Conservation (phyloP, 2,329 filamentous ascomycete species). For the Penicillium griseofulvum region DNA sequence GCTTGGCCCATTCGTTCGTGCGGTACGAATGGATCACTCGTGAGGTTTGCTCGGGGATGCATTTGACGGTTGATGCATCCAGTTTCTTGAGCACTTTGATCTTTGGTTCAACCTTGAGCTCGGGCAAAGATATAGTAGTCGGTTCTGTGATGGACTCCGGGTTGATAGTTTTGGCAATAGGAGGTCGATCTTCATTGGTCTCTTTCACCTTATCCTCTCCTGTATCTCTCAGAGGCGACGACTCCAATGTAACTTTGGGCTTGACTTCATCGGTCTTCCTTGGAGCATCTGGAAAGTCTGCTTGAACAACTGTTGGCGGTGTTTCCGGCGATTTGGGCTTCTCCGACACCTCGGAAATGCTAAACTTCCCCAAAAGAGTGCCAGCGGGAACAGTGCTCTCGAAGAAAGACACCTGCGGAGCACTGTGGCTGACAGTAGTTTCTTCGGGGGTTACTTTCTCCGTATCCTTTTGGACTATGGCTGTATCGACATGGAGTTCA, state of each 20-base stretch:
- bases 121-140: neutral
- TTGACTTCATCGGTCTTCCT: neutral
- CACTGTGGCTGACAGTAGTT: neutral
- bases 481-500: neutral
- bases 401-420: neutral
- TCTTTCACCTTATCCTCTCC: neutral
- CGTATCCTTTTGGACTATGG: neutral
- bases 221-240: neutral
- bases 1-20: conserved; percentile 96
- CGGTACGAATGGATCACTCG: conserved; percentile 77
- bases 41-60: conserved; percentile 69
- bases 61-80: conserved; percentile 46
- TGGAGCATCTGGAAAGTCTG: neutral
- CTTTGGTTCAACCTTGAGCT: neutral
- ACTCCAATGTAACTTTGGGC: neutral
- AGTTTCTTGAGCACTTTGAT: conserved; percentile 17
- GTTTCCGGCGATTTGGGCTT: neutral
- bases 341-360: neutral
- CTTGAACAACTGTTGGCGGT: neutral
- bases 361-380: neutral
- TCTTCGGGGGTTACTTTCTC: neutral
- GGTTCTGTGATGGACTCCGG: neutral
- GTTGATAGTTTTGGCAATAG: neutral
- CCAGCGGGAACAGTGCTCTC: neutral
- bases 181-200: neutral